Evolutionary conservation across 2,329 filamentous ascomycete species (phyloP), one percentile per base, ranked within the genome.

Genomic region (Exophiala dermatitidis): DNA sequence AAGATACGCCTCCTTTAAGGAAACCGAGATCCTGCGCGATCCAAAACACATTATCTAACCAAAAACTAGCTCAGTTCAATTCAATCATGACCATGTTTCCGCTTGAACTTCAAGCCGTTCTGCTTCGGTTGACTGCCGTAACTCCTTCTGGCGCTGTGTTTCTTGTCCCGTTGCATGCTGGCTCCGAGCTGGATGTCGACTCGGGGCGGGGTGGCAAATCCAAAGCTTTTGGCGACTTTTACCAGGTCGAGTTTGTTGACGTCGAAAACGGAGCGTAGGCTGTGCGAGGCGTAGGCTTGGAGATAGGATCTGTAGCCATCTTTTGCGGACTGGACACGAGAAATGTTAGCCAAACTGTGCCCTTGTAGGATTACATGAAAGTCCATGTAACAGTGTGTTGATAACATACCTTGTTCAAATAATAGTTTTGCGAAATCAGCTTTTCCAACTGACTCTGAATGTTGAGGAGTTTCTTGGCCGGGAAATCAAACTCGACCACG

Each of bases 401-500:
- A 52, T 46, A 36, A 64, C 72, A 53, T 67, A 80, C 78, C 80
- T 95, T 93, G 75, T 96, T 93, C 54, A 98, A 79, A 71, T 96
- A 96, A 76, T 97, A 97, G 72, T 98, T 97, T 69, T 93, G 87
- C 31, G 82, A 82, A 64, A 98, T 94, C 61, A 97, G 80, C 73
- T 91, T 93, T 77, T 97, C 91, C 6, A 97, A 81, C 71, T 96
- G 90, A 64, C 86, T 83, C 74, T 94, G 85, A 62, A 95, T 84
- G 66, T 94, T 93, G 65, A 91, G 77, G 60, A 98, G 88, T 78
- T 95, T 95, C 74, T 88, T 90, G 52, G 83, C 77, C 1, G 91
- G 91, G 67, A 98, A 93, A 66, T 97, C 91, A 66, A 95, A 97
- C 71, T 98, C 93, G 30, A 95, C 88, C 4, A 98, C 84, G 1